A percentile compares a stretch with the other conserved stretches of the same genome.
These are phyloP conservation scores for Magnaporthiopsis incrustans DNA, from an alignment of 2,329 filamentous ascomycete species.

Conservation along the genomic window DNA sequence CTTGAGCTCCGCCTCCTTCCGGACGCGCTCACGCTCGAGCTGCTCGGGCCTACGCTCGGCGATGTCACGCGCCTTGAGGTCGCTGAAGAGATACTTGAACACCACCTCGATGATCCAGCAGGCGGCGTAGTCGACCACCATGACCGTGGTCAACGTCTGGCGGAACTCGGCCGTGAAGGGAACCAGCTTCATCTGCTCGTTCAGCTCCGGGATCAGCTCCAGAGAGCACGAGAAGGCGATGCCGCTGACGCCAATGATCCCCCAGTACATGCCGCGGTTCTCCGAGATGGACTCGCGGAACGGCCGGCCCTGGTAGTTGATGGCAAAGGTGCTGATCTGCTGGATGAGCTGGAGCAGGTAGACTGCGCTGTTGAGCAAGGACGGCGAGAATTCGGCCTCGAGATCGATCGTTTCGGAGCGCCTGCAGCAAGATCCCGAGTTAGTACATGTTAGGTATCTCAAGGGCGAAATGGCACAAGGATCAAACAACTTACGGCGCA, in stretches of 20 bases:
- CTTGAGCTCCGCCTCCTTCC: slow-evolving; percentile 52
- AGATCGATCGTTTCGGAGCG: slow-evolving; percentile 64
- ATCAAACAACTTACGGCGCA: slow-evolving; percentile 61
- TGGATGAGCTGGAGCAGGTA: slow-evolving; percentile 97
- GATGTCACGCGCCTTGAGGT: slow-evolving; percentile 91
- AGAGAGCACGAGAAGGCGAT: slow-evolving; percentile 93
- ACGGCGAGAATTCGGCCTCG: slow-evolving; percentile 89
- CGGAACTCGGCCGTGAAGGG: slow-evolving; percentile 97
- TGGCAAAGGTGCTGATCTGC: slow-evolving; percentile 97
- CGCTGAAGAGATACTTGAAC: slow-evolving; percentile 79
- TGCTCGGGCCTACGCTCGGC: slow-evolving; percentile 81
- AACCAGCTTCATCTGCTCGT: slow-evolving; percentile 85
- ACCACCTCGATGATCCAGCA: slow-evolving; percentile 85
- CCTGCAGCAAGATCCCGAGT: slow-evolving; percentile 20
- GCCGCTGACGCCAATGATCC: slow-evolving; percentile 78
- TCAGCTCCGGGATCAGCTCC: slow-evolving; percentile 92
- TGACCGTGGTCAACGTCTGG: slow-evolving; percentile 70
- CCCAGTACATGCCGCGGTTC: slow-evolving; percentile 98
- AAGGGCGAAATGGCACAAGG: slow-evolving; percentile 19
- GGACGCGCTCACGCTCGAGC: slow-evolving; percentile 62
- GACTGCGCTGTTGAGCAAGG: slow-evolving; percentile 90
- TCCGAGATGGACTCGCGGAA: slow-evolving; percentile 95
- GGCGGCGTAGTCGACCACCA: slow-evolving; percentile 78
- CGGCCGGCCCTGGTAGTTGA: slow-evolving; percentile 97
- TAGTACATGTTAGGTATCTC: neutral